Base-by-base conservation (phyloP, 2,329 filamentous ascomycete species). In the Phialemoniopsis sp. region DNA sequence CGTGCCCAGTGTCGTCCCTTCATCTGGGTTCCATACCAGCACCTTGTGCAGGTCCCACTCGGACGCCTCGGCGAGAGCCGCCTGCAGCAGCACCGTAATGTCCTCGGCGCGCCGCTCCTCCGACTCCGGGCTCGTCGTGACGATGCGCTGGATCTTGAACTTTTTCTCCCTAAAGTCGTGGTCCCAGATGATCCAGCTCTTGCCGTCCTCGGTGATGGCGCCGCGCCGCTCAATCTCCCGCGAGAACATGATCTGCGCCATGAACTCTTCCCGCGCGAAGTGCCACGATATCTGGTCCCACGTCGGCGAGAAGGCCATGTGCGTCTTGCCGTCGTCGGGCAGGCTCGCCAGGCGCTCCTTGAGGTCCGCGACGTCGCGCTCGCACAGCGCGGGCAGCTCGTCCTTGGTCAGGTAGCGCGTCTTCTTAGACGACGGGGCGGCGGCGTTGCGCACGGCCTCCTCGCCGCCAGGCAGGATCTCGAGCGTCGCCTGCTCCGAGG, bases 1-100 rank as follows among this genome's bases (percentile, higher is more conserved):
- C 5, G 58, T 57, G 3, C 53, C 59, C 10, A 31, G 30, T 10
- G 48, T 45, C 4, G 58, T 44, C n/a, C 52, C 52, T 6, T 55
- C 47, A 21, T 55, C 53, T 7, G 63, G 62, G 29, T 63, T 60
- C 62, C 62, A 64, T 6, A 62, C 35, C 6, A 63, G 46, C 21
- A 66, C 56, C 41, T 59, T 57, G 4, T 46, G 42, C 17, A 66
- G 34, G 17, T 13, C 8, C 47, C 55, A 58, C 5, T 45, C 28
- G 5, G 40, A 41, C 12, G 62, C 62, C 47, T 64, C 63, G 8
- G 44, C 50, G 15, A 58, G 49, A 2, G 63, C 63, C 5, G 57
- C 54, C 38, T 50, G 47, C 30, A 66, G 50, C 36, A 66, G 44
- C 37, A 43, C 47, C 32, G 48, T 46, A 9, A 61, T 41, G 9